phyloP scores from a whole-genome alignment of 345 rosid genomes.

The Brassica carinata region DNA sequence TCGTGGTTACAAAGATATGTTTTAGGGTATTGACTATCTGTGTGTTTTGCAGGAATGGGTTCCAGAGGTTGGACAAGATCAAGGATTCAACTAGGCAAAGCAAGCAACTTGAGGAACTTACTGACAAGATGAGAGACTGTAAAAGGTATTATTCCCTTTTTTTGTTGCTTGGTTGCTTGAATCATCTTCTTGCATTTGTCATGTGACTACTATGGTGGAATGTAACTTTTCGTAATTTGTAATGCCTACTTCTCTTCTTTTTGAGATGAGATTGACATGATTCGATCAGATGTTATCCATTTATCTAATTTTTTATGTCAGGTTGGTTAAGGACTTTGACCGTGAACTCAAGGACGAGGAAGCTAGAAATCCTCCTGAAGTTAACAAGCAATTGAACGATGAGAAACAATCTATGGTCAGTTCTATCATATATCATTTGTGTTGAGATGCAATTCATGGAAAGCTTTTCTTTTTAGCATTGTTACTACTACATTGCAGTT shows the following conservation, averaged over 20 bases:
- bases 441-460: not conserved
- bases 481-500: not conserved
- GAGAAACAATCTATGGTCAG: conserved; percentile 98
- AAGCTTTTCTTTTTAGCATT: not conserved
- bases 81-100: conserved; percentile 91
- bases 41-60: conserved; percentile 78
- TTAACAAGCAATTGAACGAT: conserved; percentile 84
- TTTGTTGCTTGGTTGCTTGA: not conserved
- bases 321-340: conserved; percentile 90
- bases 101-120: conserved; percentile 97
- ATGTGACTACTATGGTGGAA: not conserved
- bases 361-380: conserved; percentile 74
- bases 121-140: conserved; percentile 96
- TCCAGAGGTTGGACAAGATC: conserved; percentile 93
- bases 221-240: no score
- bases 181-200: not conserved
- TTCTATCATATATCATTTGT: not conserved
- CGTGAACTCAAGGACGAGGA: conserved; percentile 89
- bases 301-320: conserved; percentile 41
- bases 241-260: not conserved
- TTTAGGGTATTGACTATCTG: not conserved
- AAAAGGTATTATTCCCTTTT: conserved; percentile 56
- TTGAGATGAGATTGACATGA: not conserved
- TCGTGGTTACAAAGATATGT: not conserved
- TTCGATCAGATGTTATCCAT: not conserved